Evolutionary conservation across 106 monocot species (phyloP).

Genomic region (Dactylorhiza incarnata): DNA sequence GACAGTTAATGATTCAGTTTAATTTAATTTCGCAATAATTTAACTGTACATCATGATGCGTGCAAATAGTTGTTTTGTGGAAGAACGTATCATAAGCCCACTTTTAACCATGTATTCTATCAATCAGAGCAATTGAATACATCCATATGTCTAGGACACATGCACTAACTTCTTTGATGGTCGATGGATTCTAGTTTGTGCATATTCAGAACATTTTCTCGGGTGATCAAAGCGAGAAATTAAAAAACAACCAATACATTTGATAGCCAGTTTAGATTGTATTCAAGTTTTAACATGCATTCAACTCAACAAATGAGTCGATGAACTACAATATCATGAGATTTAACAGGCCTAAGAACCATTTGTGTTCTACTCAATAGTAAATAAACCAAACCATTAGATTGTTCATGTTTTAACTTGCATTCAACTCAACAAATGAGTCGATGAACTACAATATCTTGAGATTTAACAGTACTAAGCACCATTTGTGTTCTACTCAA

Average conservation of each 20-base stretch:
- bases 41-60: background rate
- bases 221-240: background rate
- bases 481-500: no score
- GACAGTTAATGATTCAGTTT: background rate
- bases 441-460: no score
- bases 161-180: background rate
- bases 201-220: background rate
- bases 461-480: no score
- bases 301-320: background rate
- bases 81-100: background rate
- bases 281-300: background rate
- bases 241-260: background rate
- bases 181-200: background rate
- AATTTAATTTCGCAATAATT: background rate
- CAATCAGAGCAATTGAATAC: background rate
- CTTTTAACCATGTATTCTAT: background rate
- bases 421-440: no score
- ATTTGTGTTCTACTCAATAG: background rate
- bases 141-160: background rate
- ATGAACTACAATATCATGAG: background rate
- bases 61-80: background rate
- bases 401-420: no score
- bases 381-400: background rate
- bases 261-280: background rate
- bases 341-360: background rate